Base-by-base conservation (phyloP, 108 stramenopile species). In the Pseudonitzschia multiseries region DNA sequence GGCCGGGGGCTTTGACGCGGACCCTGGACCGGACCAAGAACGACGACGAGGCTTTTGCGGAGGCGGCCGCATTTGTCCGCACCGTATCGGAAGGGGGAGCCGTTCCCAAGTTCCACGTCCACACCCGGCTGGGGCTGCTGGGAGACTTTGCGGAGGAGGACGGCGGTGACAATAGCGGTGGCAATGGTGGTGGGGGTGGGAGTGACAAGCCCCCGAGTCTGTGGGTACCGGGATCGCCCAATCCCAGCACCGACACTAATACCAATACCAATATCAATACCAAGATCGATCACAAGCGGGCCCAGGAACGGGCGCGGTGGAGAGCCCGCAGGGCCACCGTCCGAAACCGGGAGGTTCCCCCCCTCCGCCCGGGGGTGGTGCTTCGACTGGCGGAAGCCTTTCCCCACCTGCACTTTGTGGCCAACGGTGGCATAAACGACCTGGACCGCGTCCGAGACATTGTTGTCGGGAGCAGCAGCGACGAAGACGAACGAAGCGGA, bases 291-390 rank as follows among this genome's bases (percentile, higher is more conserved):
- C 82, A 83, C 66, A 70, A 79, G 56, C 78, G 82, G 4, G 70
- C 31, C 20, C 82, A 83, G 54, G 75, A 83, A 17, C 43, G 32
- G 13, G 82, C 82, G 27, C 79, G 66, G 28, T 70, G 33, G 32
- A 29, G 18, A 29, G 68, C 79, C 9, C 43, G 83, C 56, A 22
- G 64, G 53, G 65, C 76, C 17, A 83, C 83, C 4, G 66, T 83
- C 36, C 27, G 71, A 65, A 83, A 83, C 52, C 75, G 83, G 15
- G 59, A 54, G 43, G 63, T 80, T 0, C 83, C 83, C n/a, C 83
- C 83, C 1, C 66, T 83, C 10, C 74, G 76, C 17, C 79, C 70
- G 4, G 18, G 54, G 17, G 79, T 83, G 0, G 79, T 77, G 0
- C 31, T 66, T 0, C 32, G 14, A 26, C 33, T 83, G 21, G 78